Evolutionary conservation across 371 early-diverging fungal species (phyloP).

Genomic region (Amoeboaphelidium occidentale): DNA sequence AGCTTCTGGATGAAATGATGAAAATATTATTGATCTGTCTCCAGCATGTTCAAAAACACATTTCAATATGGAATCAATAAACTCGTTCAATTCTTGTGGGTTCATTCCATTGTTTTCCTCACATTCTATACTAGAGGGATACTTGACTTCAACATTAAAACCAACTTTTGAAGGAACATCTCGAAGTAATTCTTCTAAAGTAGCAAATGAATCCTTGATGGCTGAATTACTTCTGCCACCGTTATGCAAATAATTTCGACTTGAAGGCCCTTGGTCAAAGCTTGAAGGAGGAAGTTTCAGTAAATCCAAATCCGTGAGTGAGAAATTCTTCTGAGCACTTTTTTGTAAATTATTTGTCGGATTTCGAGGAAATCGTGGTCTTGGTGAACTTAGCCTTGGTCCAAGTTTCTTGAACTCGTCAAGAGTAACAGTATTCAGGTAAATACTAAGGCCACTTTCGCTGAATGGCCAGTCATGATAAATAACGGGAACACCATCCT

Average conservation of each 20-base stretch:
- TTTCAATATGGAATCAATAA: constrained; percentile 55
- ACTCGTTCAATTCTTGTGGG: constrained; percentile 53
- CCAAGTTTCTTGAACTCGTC: constrained; percentile 41
- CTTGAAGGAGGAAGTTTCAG: too few relatives aligned
- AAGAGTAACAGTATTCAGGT: constrained; percentile 38
- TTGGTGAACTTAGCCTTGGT: too few relatives aligned
- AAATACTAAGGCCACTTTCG: constrained; percentile 59
- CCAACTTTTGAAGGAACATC: constrained; percentile 49
- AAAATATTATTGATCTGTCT: constrained; percentile 62
- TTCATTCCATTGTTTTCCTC: constrained; percentile 32
- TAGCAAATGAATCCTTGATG: constrained; percentile 58
- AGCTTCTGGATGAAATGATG: constrained; percentile 79
- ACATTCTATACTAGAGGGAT: constrained; percentile 71
- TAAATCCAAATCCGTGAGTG: too few relatives aligned
- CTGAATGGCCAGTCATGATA: constrained; percentile 85
- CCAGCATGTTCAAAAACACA: constrained; percentile 40
- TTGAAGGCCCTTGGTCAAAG: too few relatives aligned
- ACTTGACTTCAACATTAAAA: constrained; percentile 92
- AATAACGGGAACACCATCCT: constrained; percentile 66
- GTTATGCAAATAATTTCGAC: too few relatives aligned
- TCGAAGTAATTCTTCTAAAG: constrained; percentile 45
- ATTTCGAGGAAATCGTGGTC: too few relatives aligned
- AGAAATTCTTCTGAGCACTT: too few relatives aligned
- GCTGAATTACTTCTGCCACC: constrained; percentile 11
- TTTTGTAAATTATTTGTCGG: too few relatives aligned